Base-by-base conservation (phyloP, 2,329 filamentous ascomycete species). In the Penicillium frequentans region DNA sequence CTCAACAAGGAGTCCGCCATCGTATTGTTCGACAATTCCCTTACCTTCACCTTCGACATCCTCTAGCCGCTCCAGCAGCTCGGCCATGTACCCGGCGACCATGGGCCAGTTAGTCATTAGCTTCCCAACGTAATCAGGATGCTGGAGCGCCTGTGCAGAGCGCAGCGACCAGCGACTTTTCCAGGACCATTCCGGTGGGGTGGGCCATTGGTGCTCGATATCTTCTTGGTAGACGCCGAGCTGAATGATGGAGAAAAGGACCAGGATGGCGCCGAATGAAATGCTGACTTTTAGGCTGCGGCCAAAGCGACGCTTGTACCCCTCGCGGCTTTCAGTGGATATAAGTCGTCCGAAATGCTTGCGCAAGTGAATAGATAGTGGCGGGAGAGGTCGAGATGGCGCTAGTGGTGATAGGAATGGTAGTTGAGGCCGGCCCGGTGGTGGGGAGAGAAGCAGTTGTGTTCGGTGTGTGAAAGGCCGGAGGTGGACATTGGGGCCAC, bases 111-210 rank as follows among this genome's bases (percentile, higher is more conserved):
- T 85, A n/a, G 82, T 78, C 59, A 84, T 73, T 27, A 80, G 67
- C 52, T 77, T 75, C 23, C 81, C 80, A 26, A 78, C 79, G n/a
- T 83, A 78, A 11, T 84, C 81, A 14, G 82, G 80, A 44, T 86
- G 80, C 60, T 84, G 82, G 50, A 83, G 81, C 54, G 82, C 83
- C 65, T 82, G 80, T 4, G 89, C 89, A 50, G 84, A 82, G 42
- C 91, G 84, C 60, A 90, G 81, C 39, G 82, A 80, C 75, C 89
- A 84, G 24, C 91, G 82, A 46, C 89, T 90, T 62, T 85, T 76
- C 73, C 86, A 89, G 0, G 79, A 79, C 91, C 93, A 97, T 71
- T 96, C 93, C 26, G 84, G 83, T 1, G 93, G 93, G 1, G 91
- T 93, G 0, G 92, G 92, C 70, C 88, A 90, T 52, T 84, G 80